These are phyloP conservation scores for Quercus parvula DNA, from an alignment of 306 rosid genomes.

Conservation along the genomic window DNA sequence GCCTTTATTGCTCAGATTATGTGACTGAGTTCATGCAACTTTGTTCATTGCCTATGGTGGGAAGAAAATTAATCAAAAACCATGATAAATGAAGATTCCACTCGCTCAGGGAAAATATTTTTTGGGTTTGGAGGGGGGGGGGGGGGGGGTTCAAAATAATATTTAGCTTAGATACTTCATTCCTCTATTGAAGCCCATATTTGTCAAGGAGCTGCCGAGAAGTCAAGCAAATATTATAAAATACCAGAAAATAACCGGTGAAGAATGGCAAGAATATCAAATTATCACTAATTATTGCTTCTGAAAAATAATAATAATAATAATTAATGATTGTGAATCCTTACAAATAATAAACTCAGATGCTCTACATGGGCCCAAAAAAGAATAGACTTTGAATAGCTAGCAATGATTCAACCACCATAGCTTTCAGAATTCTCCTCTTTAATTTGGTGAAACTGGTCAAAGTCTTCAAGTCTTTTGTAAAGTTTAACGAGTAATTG, in stretches of 20 bases:
- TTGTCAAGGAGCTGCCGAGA: neutral
- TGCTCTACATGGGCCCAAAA: neutral
- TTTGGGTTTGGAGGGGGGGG: too few species aligned
- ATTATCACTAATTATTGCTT: neutral
- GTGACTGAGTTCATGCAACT: neutral
- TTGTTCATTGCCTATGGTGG: neutral
- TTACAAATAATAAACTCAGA: neutral
- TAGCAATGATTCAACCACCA: neutral
- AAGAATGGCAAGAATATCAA: neutral
- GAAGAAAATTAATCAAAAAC: neutral
- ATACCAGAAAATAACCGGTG: neutral
- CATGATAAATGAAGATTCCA: too few species aligned
- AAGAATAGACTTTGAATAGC: too few species aligned
- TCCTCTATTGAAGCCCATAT: neutral
- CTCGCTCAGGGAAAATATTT: too few species aligned
- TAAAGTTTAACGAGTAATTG: conserved; percentile 65
- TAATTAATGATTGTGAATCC: neutral
- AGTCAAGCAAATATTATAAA: neutral
- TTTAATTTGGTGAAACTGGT: conserved; percentile 36
- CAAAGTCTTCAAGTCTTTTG: conserved; percentile 61
- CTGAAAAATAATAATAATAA: neutral
- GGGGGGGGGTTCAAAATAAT: too few species aligned
- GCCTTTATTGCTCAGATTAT: neutral
- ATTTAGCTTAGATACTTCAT: neutral
- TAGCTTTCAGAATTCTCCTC: conserved; percentile 5